Base-by-base conservation (phyloP, 2,329 filamentous ascomycete species). In the Fusarium agapanthi region DNA sequence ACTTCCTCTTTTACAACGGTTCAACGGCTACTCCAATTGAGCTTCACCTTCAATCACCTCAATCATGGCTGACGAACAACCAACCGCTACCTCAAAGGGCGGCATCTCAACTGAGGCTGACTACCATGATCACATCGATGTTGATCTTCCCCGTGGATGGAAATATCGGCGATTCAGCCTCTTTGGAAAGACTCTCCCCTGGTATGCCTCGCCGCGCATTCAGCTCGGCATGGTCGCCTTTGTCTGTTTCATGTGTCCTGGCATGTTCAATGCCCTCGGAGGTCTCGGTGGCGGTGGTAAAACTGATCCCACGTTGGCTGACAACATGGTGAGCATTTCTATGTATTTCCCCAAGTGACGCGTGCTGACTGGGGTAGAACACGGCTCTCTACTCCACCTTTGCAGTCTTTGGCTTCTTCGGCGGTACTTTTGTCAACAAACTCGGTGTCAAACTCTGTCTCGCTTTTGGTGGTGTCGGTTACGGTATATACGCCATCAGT, bases 381-480 rank as follows among this genome's bases (percentile, higher is more conserved):
- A 91, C 89, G 8, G 91, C 91, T 20, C 81, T 94, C 37, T 93
- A 94, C 83, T 88, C 89, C 65, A 91, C 90, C 43, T 93, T 94
- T 79, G 88, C 88, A 38, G 83, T 89, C 53, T 85, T 90, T 38
- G 92, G 89, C 65, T 88, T 93, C 81, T 87, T 92, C 79, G 91
- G 92, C 72, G 92, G 92, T 61, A 95, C 92, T 45, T 88, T 95
- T 77, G 90, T 92, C 83, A 95, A 95, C 84, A 89, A 88, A 75
- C 85, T 94, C 54, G 93, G 93, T 61, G 87, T 94, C 70, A 89
- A 88, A 76, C 78, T 86, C 30, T 91, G 92, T 12, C 84, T 95
- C 53, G 86, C 89, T 7, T 88, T 95, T 75, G 93, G 93, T 59
- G 92, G 93, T 26, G 81, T 94, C 44, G 93, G 93, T 53, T 95